Conservation (phyloP, 306 rosid species). For the Sindora glabra region DNA sequence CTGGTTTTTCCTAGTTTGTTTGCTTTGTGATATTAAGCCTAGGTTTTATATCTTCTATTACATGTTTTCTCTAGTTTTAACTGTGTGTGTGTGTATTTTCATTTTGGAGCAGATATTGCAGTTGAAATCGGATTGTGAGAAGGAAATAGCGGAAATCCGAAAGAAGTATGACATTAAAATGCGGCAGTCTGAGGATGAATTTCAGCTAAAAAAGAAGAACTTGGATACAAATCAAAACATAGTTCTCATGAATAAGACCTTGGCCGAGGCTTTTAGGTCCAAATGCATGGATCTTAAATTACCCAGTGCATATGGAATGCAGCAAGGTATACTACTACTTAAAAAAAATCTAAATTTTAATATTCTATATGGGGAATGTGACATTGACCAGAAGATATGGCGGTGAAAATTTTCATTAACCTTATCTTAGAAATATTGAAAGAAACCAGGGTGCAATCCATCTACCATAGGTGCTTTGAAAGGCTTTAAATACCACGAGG, state of each 20-base stretch:
- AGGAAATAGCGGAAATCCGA: slow-evolving; percentile 54
- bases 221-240: slow-evolving; percentile 28
- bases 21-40: neutral
- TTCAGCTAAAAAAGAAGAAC: slow-evolving; percentile 26
- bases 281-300: slow-evolving; percentile 41
- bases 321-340: slow-evolving; percentile 41
- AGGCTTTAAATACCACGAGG: no score
- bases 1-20: neutral
- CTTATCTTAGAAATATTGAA: no score
- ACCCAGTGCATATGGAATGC: slow-evolving; percentile 28
- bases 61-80: slow-evolving; percentile 5
- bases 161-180: slow-evolving; percentile 43
- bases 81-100: no score
- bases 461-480: no score
- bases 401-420: no score
- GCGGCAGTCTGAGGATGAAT: slow-evolving; percentile 38
- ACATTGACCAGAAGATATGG: no score
- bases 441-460: no score
- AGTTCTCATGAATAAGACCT: slow-evolving; percentile 37
- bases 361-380: no score
- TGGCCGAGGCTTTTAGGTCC: slow-evolving; percentile 60
- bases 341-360: neutral
- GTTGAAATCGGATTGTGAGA: slow-evolving; percentile 43
- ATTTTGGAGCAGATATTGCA: slow-evolving; percentile 59
- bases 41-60: neutral